phyloP scores from a whole-genome alignment of 371 early-diverging fungal genomes.

The Mortierella sp. region DNA sequence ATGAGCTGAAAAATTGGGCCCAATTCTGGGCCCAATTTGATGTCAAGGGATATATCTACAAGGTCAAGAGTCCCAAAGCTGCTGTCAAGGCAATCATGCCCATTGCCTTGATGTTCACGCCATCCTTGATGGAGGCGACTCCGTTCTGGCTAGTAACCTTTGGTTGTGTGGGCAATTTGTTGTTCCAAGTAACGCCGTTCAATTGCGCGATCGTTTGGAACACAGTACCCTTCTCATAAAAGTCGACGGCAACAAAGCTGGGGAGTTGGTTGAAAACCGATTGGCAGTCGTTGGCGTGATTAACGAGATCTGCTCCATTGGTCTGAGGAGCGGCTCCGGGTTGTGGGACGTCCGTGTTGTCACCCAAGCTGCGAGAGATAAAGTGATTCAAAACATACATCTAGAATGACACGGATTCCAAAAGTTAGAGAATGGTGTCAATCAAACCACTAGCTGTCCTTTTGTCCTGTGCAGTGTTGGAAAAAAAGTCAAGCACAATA shows the following conservation, averaged over 20 bases:
- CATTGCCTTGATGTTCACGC: not conserved
- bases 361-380: slow-evolving; percentile 56
- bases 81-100: slow-evolving; percentile 11
- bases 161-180: slow-evolving; percentile 21
- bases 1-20: too few relatives aligned
- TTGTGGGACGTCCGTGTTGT: slow-evolving; percentile 61
- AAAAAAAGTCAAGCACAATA: slow-evolving; percentile 5
- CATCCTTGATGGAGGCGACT: not conserved
- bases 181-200: slow-evolving; percentile 70
- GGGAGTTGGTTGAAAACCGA: slow-evolving; percentile 64
- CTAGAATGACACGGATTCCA: slow-evolving; percentile 1
- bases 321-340: slow-evolving; percentile 60
- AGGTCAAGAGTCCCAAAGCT: slow-evolving; percentile 13
- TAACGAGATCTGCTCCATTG: slow-evolving; percentile 56
- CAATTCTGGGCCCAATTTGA: not conserved
- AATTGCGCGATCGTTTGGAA: slow-evolving; percentile 65
- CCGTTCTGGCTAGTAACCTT: not conserved
- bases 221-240: slow-evolving; percentile 72
- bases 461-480: not conserved
- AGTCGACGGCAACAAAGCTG: slow-evolving; percentile 81
- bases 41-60: slow-evolving; percentile 9
- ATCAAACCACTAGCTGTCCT: not conserved
- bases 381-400: slow-evolving; percentile 75
- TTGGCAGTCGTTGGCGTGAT: slow-evolving; percentile 59
- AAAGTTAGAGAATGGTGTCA: not conserved